Percentiles rank a stretch among this genome's conserved stretches.
phyloP scores from a whole-genome alignment of 225 moss, liverwort and hornwort genomes.

The Pseudoscleropodium purum region DNA sequence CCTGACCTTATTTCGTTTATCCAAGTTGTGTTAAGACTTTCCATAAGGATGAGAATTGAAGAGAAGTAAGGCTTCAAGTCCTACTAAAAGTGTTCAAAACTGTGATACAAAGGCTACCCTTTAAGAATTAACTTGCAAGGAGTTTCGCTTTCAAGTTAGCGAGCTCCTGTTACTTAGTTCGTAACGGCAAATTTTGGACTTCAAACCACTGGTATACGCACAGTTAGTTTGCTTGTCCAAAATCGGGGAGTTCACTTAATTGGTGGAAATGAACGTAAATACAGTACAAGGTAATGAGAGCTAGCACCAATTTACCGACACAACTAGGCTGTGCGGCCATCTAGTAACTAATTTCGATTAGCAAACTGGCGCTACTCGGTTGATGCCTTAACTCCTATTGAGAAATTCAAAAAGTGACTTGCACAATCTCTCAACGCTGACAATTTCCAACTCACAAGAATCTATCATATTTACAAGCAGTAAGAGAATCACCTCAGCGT shows the following conservation, averaged over 20 bases:
- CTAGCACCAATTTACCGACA: neutral
- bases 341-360: neutral
- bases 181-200: too few species aligned
- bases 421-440: neutral
- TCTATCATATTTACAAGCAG: neutral
- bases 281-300: neutral
- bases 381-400: neutral
- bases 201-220: neutral
- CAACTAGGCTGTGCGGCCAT: neutral
- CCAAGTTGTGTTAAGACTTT: neutral
- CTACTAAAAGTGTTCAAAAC: neutral
- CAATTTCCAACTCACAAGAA: neutral
- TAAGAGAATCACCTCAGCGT: slow-evolving; percentile 17
- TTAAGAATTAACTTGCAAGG: neutral
- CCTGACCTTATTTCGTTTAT: neutral
- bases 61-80: neutral
- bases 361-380: neutral
- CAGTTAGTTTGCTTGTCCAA: neutral
- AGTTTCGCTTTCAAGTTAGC: neutral
- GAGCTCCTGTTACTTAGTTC: neutral
- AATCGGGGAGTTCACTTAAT: neutral
- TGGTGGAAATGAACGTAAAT: neutral
- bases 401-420: neutral
- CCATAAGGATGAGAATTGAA: neutral
- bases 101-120: neutral